Percentiles rank a stretch among this genome's conserved stretches.
Conservation (phyloP, 2,329 filamentous ascomycete genomes). For the Leptoxyphium fumago region DNA sequence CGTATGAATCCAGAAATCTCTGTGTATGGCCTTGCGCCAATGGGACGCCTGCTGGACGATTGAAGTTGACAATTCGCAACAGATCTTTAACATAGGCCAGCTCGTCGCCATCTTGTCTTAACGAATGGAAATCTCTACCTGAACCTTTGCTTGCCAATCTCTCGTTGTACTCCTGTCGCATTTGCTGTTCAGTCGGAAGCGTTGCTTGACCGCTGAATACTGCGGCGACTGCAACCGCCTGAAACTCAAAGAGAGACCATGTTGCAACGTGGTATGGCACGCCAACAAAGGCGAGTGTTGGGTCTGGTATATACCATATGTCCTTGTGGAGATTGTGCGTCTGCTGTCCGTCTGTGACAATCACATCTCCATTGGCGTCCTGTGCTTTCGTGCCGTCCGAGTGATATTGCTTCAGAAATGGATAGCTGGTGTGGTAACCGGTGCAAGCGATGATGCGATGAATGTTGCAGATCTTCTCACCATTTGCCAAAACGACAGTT, state of each 20-base stretch:
- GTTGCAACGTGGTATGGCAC: conserved; percentile 52
- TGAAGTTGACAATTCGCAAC: conserved; percentile 23
- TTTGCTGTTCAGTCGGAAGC: conserved; percentile 32
- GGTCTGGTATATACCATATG: conserved; percentile 56
- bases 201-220: conserved; percentile 37
- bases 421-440: conserved; percentile 53
- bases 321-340: conserved; percentile 55
- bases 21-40: neutral
- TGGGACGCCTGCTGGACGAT: neutral
- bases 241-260: conserved; percentile 56
- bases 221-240: conserved; percentile 46
- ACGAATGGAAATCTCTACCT: conserved; percentile 31
- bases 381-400: conserved; percentile 28
- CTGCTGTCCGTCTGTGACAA: conserved; percentile 51
- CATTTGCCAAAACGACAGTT: conserved; percentile 38
- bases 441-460: conserved; percentile 51
- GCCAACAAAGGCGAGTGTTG: conserved; percentile 47
- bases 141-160: conserved; percentile 24
- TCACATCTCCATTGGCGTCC: conserved; percentile 35
- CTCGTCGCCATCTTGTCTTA: conserved; percentile 23
- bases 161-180: conserved; percentile 27
- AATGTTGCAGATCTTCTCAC: conserved; percentile 38
- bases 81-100: conserved; percentile 26
- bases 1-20: neutral
- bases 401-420: conserved; percentile 43